A percentile compares a stretch with the other conserved stretches of the same genome.
Evolutionary conservation across 2,329 filamentous ascomycete species (phyloP).

Genomic region (Ramularia endophylla): DNA sequence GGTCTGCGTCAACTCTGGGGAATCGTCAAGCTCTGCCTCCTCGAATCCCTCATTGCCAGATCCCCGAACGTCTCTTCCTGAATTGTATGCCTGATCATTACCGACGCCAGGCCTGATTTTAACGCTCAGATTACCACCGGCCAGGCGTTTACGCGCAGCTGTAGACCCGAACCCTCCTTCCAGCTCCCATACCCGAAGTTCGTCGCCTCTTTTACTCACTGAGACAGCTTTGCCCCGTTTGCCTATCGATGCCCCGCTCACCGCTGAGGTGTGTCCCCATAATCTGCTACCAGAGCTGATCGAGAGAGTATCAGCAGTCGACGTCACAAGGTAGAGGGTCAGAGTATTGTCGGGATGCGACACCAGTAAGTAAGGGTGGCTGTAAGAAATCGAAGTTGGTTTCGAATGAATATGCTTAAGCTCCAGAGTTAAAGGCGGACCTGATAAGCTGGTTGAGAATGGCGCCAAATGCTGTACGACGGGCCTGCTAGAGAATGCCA

Average conservation of each 20-base stretch:
- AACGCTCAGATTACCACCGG: slow-evolving; percentile 48
- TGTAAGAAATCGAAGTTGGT: slow-evolving; percentile 49
- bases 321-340: slow-evolving; percentile 73
- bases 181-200: slow-evolving; percentile 75
- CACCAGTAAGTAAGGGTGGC: slow-evolving; percentile 77
- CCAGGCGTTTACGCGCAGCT: slow-evolving; percentile 36
- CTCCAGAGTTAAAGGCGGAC: slow-evolving; percentile 19
- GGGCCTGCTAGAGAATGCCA: slow-evolving; percentile 28
- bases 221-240: slow-evolving; percentile 82
- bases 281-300: slow-evolving; percentile 70
- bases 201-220: slow-evolving; percentile 69
- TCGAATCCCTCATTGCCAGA: not conserved
- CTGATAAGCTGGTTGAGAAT: slow-evolving; percentile 5
- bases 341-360: slow-evolving; percentile 84
- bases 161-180: slow-evolving; percentile 59
- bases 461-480: slow-evolving; percentile 24
- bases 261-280: slow-evolving; percentile 88
- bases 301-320: slow-evolving; percentile 57
- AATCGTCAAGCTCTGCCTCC: slow-evolving; percentile 9
- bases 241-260: slow-evolving; percentile 79
- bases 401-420: slow-evolving; percentile 33
- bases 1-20: slow-evolving; percentile 35
- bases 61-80: slow-evolving; percentile 5
- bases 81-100: slow-evolving; percentile 17
- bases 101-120: slow-evolving; percentile 34